phyloP scores from a whole-genome alignment of 257 asterid species.

The Gardenia jasminoides region DNA sequence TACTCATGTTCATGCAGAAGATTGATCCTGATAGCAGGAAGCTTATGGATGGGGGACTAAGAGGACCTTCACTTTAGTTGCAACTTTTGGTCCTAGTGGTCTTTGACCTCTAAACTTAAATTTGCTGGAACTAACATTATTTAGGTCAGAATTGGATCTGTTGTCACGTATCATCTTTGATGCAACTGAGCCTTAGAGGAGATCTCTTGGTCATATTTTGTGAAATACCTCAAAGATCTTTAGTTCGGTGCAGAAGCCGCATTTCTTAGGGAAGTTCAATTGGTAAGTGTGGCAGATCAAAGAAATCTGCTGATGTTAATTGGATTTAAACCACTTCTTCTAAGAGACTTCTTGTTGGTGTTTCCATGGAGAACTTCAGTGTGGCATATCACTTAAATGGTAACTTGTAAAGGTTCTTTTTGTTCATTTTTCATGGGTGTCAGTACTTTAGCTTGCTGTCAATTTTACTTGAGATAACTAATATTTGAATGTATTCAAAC shows the following conservation, averaged over 20 bases:
- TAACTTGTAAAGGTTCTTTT: slow-evolving; percentile 12
- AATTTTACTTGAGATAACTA: background rate
- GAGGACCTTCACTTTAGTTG: too few relatives aligned
- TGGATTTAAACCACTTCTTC: slow-evolving; percentile 74
- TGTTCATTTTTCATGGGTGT: background rate
- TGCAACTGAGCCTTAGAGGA: too few relatives aligned
- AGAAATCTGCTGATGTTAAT: slow-evolving; percentile 72
- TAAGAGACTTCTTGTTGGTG: slow-evolving; percentile 81
- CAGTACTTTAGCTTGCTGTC: background rate
- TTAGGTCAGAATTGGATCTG: too few relatives aligned
- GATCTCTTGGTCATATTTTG: slow-evolving; percentile 3
- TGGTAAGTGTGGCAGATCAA: slow-evolving; percentile 79
- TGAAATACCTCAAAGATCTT: slow-evolving; percentile 70
- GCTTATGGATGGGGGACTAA: too few relatives aligned
- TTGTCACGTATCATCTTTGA: too few relatives aligned
- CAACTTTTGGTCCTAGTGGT: too few relatives aligned
- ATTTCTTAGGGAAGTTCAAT: slow-evolving; percentile 66
- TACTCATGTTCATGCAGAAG: too few relatives aligned
- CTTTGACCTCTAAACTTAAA: too few relatives aligned
- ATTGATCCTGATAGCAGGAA: too few relatives aligned
- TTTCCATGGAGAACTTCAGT: slow-evolving; percentile 84
- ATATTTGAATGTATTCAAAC: background rate
- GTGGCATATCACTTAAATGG: slow-evolving; percentile 89
- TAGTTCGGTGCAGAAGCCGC: slow-evolving; percentile 94
- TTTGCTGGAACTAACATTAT: too few relatives aligned